These are phyloP conservation scores for Cladosporium velox DNA, from an alignment of 2,329 filamentous ascomycete genomes.

Conservation along the genomic window DNA sequence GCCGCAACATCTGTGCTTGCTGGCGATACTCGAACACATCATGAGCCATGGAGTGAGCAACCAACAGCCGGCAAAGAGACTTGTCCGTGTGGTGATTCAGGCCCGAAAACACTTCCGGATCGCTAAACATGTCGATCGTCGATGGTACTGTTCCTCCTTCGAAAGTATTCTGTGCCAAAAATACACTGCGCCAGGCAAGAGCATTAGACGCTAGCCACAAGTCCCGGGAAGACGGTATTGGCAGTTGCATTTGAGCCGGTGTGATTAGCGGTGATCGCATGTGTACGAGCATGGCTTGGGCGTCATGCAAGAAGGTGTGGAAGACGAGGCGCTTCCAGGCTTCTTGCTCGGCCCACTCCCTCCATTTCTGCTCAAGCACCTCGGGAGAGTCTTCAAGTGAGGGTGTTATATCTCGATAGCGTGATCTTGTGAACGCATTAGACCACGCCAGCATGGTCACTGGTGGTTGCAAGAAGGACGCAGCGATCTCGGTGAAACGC, in stretches of 20 bases:
- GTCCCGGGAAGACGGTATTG: slow-evolving; percentile 60
- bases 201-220: slow-evolving; percentile 67
- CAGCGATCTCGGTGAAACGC: slow-evolving; percentile 58
- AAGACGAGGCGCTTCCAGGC: slow-evolving; percentile 68
- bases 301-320: slow-evolving; percentile 64
- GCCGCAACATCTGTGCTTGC: slow-evolving; percentile 34
- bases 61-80: slow-evolving; percentile 59
- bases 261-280: slow-evolving; percentile 64
- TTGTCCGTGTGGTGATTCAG: slow-evolving; percentile 55
- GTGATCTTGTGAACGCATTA: slow-evolving; percentile 28
- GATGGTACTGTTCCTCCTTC: slow-evolving; percentile 46
- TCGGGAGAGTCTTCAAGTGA: slow-evolving; percentile 56
- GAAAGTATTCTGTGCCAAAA: slow-evolving; percentile 42
- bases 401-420: slow-evolving; percentile 46
- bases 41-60: slow-evolving; percentile 58
- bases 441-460: slow-evolving; percentile 50
- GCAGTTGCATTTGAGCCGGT: slow-evolving; percentile 66
- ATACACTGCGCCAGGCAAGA: slow-evolving; percentile 62
- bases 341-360: slow-evolving; percentile 62
- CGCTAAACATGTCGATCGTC: slow-evolving; percentile 47
- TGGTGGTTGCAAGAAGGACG: slow-evolving; percentile 55
- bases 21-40: slow-evolving; percentile 64
- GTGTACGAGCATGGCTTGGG: slow-evolving; percentile 65
- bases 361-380: slow-evolving; percentile 64
- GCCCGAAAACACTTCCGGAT: slow-evolving; percentile 22